Percentiles rank a stretch among this genome's conserved stretches.
These are phyloP conservation scores for Ogataea philodendri DNA, from an alignment of 805 yeast species.

Conservation along the genomic window DNA sequence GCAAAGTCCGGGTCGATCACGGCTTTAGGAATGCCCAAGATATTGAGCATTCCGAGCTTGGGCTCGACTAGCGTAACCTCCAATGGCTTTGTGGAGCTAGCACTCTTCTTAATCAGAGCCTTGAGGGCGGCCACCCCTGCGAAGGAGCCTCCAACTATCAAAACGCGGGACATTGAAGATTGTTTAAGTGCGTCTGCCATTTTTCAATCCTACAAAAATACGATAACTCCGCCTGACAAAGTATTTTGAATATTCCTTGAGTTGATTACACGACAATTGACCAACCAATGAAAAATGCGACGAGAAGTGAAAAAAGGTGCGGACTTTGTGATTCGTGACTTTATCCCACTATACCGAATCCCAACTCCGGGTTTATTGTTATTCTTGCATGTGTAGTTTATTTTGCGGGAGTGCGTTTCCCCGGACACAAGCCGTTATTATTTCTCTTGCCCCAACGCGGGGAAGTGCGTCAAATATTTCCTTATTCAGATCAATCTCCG, in stretches of 20 bases:
- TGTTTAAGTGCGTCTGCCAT: too few relatives aligned
- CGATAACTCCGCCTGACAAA: conserved; percentile 1
- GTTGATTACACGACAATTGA: too few relatives aligned
- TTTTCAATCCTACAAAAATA: not conserved
- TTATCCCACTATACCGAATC: too few relatives aligned
- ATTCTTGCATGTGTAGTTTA: too few relatives aligned
- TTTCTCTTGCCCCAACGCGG: too few relatives aligned
- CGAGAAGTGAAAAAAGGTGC: too few relatives aligned
- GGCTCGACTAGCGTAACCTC: conserved; percentile 40
- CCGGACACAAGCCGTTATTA: too few relatives aligned
- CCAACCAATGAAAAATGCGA: too few relatives aligned
- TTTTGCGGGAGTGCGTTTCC: too few relatives aligned
- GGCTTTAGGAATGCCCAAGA: conserved; percentile 40
- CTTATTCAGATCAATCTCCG: not conserved
- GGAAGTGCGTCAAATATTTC: conserved; percentile 8
- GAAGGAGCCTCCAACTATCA: conserved; percentile 17
- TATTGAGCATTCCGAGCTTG: conserved; percentile 40
- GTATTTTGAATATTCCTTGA: too few relatives aligned
- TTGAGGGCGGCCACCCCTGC: conserved; percentile 15
- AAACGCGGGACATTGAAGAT: conserved; percentile 7
- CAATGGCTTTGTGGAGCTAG: conserved; percentile 9
- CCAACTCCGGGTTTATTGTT: too few relatives aligned
- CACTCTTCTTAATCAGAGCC: conserved; percentile 5
- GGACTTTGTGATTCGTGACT: too few relatives aligned
- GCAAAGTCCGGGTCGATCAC: conserved; percentile 39